These are phyloP conservation scores for Coniferiporia sulphurascens DNA, from an alignment of 1,284 basidiomycete genomes.

Conservation along the genomic window DNA sequence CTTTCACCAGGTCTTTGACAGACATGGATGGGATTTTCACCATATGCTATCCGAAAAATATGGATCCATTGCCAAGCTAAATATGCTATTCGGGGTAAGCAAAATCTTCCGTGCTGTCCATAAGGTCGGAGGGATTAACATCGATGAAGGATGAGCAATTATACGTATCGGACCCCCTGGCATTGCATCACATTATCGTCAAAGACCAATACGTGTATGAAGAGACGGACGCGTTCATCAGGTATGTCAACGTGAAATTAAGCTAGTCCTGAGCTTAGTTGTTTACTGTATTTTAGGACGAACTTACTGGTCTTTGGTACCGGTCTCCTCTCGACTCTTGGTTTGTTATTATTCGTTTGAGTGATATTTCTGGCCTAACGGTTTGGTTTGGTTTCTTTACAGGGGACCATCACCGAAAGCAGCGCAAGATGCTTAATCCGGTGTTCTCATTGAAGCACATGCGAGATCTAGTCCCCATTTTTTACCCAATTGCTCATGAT, in stretches of 20 bases:
- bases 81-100: constrained; percentile 48
- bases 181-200: constrained; percentile 25
- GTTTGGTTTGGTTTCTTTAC: neutral
- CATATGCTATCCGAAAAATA: constrained; percentile 38
- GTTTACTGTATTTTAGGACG: neutral
- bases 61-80: constrained; percentile 43
- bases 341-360: neutral
- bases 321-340: constrained; percentile 12
- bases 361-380: too few species aligned
- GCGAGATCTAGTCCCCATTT: constrained; percentile 25
- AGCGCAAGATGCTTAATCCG: constrained; percentile 28
- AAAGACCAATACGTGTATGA: constrained; percentile 27
- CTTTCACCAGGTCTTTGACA: constrained; percentile 41
- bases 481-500: constrained; percentile 25
- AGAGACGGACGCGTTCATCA: constrained; percentile 19
- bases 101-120: neutral
- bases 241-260: constrained; percentile 20
- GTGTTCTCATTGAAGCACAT: constrained; percentile 28
- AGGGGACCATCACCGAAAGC: constrained; percentile 24
- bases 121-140: neutral
- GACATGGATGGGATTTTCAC: constrained; percentile 44
- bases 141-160: constrained; percentile 20
- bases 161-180: constrained; percentile 24
- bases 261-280: constrained; percentile 12
- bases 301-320: constrained; percentile 4